Evolutionary conservation across 2,329 filamentous ascomycete genomes (phyloP), one percentile per base, ranked within the genome.

Genomic region (Penicillium rolfsii): DNA sequence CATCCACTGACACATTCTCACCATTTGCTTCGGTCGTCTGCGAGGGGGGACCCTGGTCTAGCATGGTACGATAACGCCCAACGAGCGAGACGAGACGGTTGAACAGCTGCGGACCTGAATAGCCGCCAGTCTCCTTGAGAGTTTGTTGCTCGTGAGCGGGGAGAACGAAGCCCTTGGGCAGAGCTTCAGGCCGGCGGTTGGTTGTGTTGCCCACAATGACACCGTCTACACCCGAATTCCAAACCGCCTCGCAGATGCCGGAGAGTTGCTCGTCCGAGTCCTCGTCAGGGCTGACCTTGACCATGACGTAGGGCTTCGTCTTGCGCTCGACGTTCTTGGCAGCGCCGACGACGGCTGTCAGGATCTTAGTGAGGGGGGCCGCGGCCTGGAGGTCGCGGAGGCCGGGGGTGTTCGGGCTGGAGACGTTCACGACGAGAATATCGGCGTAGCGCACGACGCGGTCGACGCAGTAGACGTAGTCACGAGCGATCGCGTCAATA

Each of bases 161-260:
- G 28, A 97, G 82, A 36, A 80, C 76, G 65, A 89, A 85, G 28
- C 89, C 88, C 26, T 83, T 79, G 0, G 93, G 89, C 0, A 94
- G 74, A 2, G 93, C 80, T 3, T 87, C 88, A 0, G 88, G 85
- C 46, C 95, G 85, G 66, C 89, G 86, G 79, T 95, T 96, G 2
- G 95, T 99, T 0, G 95, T 99, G 81, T 99, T 99, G 11, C 94
- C 95, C 4, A 99, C 94, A 64, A 99, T 97, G 38, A 99, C 87
- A 30, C 95, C 95, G 70, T 97, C 93, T 1, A 98, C 93, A 6
- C 93, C 93, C 62, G 91, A 92, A 67, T 83, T 82, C 82, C 87
- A 90, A 12, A 97, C 88, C 0, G 93, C 93, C 68, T 93, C 86
- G 62, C 92, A 94, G 58, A 99, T 96, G 8, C 93, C 95, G 45